Evolutionary conservation across 345 rosid genomes (phyloP).

Genomic region (Aquilaria sinensis): DNA sequence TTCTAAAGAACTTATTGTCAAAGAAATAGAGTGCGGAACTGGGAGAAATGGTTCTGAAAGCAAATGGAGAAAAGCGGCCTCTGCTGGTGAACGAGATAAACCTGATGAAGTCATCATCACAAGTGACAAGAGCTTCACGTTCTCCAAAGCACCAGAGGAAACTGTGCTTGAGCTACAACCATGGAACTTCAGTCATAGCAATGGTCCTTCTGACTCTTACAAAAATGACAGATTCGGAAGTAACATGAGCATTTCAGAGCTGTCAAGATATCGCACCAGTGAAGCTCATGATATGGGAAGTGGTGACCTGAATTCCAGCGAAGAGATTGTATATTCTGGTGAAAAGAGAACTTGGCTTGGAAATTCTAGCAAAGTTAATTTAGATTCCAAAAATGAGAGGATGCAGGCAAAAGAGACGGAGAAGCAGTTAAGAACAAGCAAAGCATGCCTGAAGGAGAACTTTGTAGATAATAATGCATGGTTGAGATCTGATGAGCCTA

Average conservation of each 20-base stretch:
- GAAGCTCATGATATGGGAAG: conserved; percentile 35
- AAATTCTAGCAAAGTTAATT: conserved; percentile 39
- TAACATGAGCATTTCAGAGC: conserved; percentile 25
- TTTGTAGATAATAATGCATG: conserved; percentile 36
- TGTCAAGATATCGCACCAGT: conserved; percentile 19
- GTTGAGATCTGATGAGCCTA: conserved; percentile 39
- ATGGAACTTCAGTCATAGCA: conserved; percentile 45
- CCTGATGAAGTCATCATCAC: conserved; percentile 29
- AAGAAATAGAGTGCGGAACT: conserved; percentile 76
- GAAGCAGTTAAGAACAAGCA: conserved; percentile 28
- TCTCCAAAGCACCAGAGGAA: conserved; percentile 51
- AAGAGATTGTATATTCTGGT: conserved; percentile 47
- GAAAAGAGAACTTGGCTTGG: conserved; percentile 56
- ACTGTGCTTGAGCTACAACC: conserved; percentile 42
- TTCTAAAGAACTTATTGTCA: conserved; percentile 80
- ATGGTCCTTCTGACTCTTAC: conserved; percentile 35
- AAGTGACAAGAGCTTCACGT: conserved; percentile 40
- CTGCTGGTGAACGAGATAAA: conserved; percentile 37
- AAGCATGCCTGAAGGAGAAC: conserved; percentile 26
- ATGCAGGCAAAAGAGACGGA: conserved; percentile 42
- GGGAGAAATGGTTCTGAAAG: conserved; percentile 53
- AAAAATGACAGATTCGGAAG: conserved; percentile 30
- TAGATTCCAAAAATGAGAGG: conserved; percentile 31
- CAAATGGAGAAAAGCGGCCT: conserved; percentile 47
- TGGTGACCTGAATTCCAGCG: conserved; percentile 43